phyloP scores from a whole-genome alignment of 441 rosid species.

The Codiaeum variegatum region DNA sequence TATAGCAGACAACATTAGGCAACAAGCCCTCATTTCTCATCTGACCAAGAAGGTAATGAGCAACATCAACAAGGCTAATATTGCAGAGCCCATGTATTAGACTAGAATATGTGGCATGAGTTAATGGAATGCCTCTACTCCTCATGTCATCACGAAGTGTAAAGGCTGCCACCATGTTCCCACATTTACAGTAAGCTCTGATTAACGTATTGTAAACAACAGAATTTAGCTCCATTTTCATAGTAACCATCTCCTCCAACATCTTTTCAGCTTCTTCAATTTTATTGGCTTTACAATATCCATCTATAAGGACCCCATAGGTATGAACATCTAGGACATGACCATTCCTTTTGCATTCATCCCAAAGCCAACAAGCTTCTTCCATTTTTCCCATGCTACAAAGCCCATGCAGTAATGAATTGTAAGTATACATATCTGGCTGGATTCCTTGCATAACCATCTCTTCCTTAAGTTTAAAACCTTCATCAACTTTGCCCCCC shows the following conservation, averaged over 20 bases:
- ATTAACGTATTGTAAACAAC: constrained; percentile 51
- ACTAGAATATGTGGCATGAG: constrained; percentile 57
- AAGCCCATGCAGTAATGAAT: constrained; percentile 55
- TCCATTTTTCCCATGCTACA: constrained; percentile 43
- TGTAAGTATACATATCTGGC: constrained; percentile 64
- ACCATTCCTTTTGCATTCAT: constrained; percentile 51
- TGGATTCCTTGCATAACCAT: constrained; percentile 50
- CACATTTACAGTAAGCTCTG: constrained; percentile 50
- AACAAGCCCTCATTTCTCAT: constrained; percentile 52
- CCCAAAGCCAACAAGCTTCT: constrained; percentile 49
- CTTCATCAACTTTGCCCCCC: constrained; percentile 52
- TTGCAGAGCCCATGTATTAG: constrained; percentile 72
- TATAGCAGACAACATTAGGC: constrained; percentile 58
- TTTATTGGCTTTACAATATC: constrained; percentile 65
- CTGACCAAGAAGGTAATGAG: constrained; percentile 41
- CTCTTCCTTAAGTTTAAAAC: constrained; percentile 46
- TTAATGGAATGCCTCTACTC: constrained; percentile 49
- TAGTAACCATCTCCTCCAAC: constrained; percentile 56
- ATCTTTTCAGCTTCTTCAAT: constrained; percentile 58
- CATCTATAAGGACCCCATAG: constrained; percentile 69
- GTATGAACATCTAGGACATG: constrained; percentile 57
- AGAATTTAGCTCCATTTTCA: constrained; percentile 49
- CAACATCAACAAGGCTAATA: constrained; percentile 51
- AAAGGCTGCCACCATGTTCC: constrained; percentile 54
- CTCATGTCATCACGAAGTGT: constrained; percentile 52